Percentiles rank a stretch among this genome's conserved stretches.
Evolutionary conservation across 1,139 yeast genomes (phyloP).

Genomic region (Zygoascus meyerae): DNA sequence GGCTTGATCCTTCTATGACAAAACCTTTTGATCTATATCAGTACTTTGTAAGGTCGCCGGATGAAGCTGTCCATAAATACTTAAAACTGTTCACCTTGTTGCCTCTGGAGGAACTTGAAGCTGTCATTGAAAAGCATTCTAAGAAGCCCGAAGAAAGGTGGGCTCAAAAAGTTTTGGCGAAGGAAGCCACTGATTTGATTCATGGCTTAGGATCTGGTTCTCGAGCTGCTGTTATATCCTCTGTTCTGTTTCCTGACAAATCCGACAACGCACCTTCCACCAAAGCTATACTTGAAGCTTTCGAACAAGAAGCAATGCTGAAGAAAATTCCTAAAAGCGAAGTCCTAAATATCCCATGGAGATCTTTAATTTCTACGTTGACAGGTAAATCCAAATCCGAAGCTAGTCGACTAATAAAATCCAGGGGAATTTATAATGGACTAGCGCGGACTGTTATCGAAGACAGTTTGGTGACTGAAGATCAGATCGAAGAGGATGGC

Average conservation of each 20-base stretch:
- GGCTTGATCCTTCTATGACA: slow-evolving; percentile 67
- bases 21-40: slow-evolving; percentile 82
- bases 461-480: slow-evolving; percentile 44
- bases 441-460: slow-evolving; percentile 53
- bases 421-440: slow-evolving; percentile 74
- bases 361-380: slow-evolving; percentile 34
- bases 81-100: slow-evolving; percentile 74
- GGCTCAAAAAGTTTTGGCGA: slow-evolving; percentile 75
- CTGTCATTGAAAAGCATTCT: slow-evolving; percentile 47
- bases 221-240: slow-evolving; percentile 57
- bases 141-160: slow-evolving; percentile 55
- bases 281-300: slow-evolving; percentile 51
- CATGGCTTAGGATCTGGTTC: slow-evolving; percentile 79
- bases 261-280: slow-evolving; percentile 34
- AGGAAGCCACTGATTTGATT: slow-evolving; percentile 78
- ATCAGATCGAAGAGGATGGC: slow-evolving; percentile 52
- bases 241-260: slow-evolving; percentile 52
- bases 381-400: slow-evolving; percentile 48
- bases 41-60: slow-evolving; percentile 74
- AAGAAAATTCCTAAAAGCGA: slow-evolving; percentile 37
- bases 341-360: slow-evolving; percentile 34
- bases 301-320: slow-evolving; percentile 57
- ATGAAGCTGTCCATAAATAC: slow-evolving; percentile 64
- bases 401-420: slow-evolving; percentile 55
- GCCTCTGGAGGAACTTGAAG: slow-evolving; percentile 54